These are phyloP conservation scores for Pseudopediastrum boryanum DNA, from an alignment of 139 green algal genomes.

Conservation along the genomic window DNA sequence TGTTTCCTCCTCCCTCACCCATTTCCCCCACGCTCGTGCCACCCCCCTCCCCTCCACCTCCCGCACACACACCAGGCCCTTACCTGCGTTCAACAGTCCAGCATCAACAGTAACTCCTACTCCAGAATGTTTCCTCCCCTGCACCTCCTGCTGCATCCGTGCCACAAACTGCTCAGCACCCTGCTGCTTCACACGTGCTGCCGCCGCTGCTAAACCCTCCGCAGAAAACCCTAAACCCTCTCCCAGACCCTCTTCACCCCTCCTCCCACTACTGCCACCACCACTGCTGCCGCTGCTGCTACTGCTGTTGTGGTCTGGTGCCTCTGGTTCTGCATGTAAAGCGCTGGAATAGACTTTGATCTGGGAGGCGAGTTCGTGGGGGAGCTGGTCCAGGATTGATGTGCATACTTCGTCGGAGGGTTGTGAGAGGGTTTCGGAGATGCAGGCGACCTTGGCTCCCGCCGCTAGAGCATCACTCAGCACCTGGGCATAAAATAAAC, in stretches of 20 bases:
- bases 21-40: no score
- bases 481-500: no score
- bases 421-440: constrained; percentile 22
- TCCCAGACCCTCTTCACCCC: neutral
- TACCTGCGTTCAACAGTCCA: no score
- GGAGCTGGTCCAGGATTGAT: constrained; percentile 2
- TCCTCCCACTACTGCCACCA: neutral
- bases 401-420: constrained; percentile 21
- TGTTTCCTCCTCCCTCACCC: no score
- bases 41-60: no score
- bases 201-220: constrained; percentile 18
- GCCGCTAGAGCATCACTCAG: neutral
- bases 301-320: neutral
- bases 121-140: no score
- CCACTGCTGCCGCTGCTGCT: neutral
- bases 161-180: constrained; percentile 28
- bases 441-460: constrained; percentile 5
- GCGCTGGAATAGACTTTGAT: constrained; percentile 2
- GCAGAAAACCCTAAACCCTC: neutral
- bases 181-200: constrained; percentile 21
- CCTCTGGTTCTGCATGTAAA: neutral
- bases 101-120: no score
- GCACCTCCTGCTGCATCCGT: no score
- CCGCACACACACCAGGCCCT: no score
- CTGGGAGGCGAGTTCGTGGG: constrained; percentile 1